Evolutionary conservation across 2,329 filamentous ascomycete species (phyloP), one percentile per base, ranked within the genome.

Genomic region (Colletotrichum cordylinicola): DNA sequence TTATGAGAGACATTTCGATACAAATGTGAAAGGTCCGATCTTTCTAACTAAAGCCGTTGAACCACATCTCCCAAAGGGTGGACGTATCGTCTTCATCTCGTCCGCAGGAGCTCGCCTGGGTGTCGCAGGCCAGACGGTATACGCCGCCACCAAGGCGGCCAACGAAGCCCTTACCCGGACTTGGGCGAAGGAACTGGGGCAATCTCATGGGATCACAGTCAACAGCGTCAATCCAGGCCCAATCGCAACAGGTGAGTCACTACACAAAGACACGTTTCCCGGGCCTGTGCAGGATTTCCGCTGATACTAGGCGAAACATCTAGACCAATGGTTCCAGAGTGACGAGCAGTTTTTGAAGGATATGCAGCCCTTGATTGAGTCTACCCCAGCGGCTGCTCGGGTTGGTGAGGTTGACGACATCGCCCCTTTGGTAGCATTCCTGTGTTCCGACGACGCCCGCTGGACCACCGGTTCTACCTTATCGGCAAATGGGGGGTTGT

Each of bases 71-170:
- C 69, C 80, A 0, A 70, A 69, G 3, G 81, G 82, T 4, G 81
- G 83, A 0, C 82, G 84, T 0, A 82, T 85, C 2, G 78, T 85
- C 10, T 80, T 82, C 35, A 77, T 85, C 4, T 84, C 83, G 1
- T 84, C 83, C 0, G 80, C 80, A 3, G 80, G 77, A 16, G 82
- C 83, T 3, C 80, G 82, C 1, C 69, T 83, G 4, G 83, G 82
- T 1, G 74, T 82, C 4, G 77, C 81, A 2, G 78, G 76, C 0
- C 77, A 82, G 48, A 81, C 82, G 0, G 81, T 85, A 0, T 85
- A 86, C 33, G 81, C 78, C 0, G 79, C 82, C 2, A 83, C 82
- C 1, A 85, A 85, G 65, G 84, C 82, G 5, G 83, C 84, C 0
- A 72, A 79, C 24, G 83, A 84, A 68, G 79, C 80, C 6, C 62